Percentiles rank a stretch among this genome's conserved stretches.
phyloP scores from a whole-genome alignment of 176 grass and related monocot species.

The Panicum miliaceum region DNA sequence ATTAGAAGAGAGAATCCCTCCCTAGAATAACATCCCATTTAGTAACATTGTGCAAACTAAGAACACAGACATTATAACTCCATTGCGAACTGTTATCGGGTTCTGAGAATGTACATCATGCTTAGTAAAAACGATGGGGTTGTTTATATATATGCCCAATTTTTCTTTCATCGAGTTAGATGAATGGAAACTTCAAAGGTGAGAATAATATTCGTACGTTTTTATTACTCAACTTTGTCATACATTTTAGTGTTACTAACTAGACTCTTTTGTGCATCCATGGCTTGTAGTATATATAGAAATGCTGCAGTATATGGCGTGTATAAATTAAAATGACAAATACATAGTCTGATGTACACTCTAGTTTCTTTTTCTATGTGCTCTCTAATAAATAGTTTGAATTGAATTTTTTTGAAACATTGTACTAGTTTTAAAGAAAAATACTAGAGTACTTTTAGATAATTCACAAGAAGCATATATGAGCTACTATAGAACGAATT shows the following conservation, averaged over 20 bases:
- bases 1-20: neutral
- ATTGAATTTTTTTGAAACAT: neutral
- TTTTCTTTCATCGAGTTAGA: neutral
- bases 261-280: neutral
- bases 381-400: neutral
- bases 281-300: neutral
- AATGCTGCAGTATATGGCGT: neutral
- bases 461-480: constrained; percentile 17
- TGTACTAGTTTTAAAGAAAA: neutral
- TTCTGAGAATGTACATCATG: neutral
- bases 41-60: neutral
- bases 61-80: neutral
- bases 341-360: neutral
- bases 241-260: neutral
- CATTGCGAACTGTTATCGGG: neutral
- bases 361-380: neutral
- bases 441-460: neutral
- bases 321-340: neutral
- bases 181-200: neutral
- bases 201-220: neutral
- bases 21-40: neutral
- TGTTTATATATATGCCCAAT: neutral
- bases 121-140: neutral
- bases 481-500: neutral
- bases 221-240: neutral